Percentiles rank a stretch among this genome's conserved stretches.
phyloP scores from a whole-genome alignment of 179 eudicot species.

The Camellia oleifera region DNA sequence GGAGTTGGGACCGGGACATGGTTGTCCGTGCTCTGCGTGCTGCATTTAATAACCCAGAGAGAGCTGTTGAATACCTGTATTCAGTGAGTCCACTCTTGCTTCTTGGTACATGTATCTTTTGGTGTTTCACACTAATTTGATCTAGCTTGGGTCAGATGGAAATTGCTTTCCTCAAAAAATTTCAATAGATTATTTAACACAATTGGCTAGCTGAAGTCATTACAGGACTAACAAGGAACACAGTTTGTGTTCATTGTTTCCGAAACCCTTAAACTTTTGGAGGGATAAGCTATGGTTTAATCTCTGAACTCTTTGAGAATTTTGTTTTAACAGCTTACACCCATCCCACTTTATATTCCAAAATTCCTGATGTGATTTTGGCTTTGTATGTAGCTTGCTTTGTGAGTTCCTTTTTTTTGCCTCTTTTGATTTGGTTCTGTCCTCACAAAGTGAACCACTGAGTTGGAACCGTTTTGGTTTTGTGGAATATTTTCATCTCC shows the following conservation, averaged over 20 bases:
- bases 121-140: constrained; percentile 7
- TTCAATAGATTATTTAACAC: neutral
- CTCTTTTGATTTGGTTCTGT: neutral
- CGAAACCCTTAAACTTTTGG: neutral
- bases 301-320: neutral
- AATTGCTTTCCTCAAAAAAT: neutral
- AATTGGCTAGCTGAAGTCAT: neutral
- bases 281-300: neutral
- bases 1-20: constrained; percentile 94
- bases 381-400: neutral
- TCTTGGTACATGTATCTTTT: neutral
- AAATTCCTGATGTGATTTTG: neutral
- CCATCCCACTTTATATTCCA: neutral
- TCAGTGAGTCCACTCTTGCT: constrained; percentile 49
- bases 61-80: constrained; percentile 95
- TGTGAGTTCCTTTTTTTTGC: neutral
- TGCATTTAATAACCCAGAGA: constrained; percentile 95
- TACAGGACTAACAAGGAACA: neutral
- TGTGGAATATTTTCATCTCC: neutral
- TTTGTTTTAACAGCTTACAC: neutral
- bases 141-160: neutral
- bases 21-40: constrained; percentile 93
- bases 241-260: neutral
- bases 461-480: neutral
- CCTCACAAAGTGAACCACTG: neutral